Base-by-base conservation (phyloP, 2,329 filamentous ascomycete genomes). In the Mollisiaceae sp. region DNA sequence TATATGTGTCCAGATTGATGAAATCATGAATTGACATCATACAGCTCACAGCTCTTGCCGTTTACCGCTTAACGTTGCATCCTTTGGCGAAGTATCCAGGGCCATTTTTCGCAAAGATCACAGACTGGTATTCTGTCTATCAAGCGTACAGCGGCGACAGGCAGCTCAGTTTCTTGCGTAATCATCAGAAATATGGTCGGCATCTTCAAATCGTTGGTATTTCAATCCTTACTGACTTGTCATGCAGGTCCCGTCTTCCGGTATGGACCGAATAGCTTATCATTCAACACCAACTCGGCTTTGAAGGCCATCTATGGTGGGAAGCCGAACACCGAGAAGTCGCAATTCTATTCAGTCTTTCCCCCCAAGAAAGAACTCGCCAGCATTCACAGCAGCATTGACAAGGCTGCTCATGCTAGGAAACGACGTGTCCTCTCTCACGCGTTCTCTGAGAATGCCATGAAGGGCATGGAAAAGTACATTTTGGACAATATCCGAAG, bases 241-340 rank as follows among this genome's bases (percentile, higher is more conserved):
- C 2, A 36, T 2, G 0, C 43, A 65, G 63, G 63, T 71, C 80
- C 82, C n/a, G 77, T 88, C 59, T 90, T 94, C n/a, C 90, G 92
- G 35, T 91, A 90, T 70, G 91, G 90, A 0, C 92, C 92, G 54
- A 92, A 93, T 77, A 87, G 86, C 66, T 80, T 97, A 50, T 92
- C 89, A 0, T 86, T 96, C 80, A 94, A 95, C 82, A 89, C 87
- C 62, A 85, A 85, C 67, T 83, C 84, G 8, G 89, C 90, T 0
- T 80, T 92, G 65, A 86, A 87, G 75, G 84, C 87, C 20, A 89
- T 91, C 67, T 89, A 90, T 77, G 86, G 87, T 69, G 86, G 88
- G 79, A 81, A 82, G 58, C 77, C 85, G 75, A 89, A 89, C 66
- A 86, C 89, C 36, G 80, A 83, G 77, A 92, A 92, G 79, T 84